A percentile compares a stretch with the other conserved stretches of the same genome.
These are phyloP conservation scores for Suillus variegatus DNA, from an alignment of 768 basidiomycete species.

Conservation along the genomic window DNA sequence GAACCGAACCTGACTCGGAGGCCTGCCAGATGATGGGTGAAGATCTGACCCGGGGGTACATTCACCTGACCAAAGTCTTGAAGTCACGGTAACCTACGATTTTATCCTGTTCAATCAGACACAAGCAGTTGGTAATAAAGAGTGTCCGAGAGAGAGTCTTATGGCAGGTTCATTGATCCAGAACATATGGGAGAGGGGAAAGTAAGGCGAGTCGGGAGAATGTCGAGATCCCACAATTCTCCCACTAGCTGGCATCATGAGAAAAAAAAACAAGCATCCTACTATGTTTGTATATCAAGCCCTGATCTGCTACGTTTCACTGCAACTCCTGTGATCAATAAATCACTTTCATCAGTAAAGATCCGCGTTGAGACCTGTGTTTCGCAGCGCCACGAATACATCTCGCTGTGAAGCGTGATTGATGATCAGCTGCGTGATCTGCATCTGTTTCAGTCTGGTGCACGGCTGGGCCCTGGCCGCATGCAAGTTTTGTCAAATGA, in stretches of 20 bases:
- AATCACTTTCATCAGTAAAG: neutral
- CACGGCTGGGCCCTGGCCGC: neutral
- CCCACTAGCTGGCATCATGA: neutral
- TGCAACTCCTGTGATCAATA: neutral
- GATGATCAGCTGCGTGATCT: neutral
- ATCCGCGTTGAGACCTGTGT: neutral
- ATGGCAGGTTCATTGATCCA: neutral
- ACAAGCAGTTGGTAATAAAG: neutral
- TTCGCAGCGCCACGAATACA: neutral
- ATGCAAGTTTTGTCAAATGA: slow-evolving; percentile 1
- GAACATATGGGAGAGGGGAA: neutral
- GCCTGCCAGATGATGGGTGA: neutral
- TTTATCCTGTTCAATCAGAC: neutral
- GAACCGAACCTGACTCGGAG: neutral
- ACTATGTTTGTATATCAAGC: neutral
- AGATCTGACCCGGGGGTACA: no score
- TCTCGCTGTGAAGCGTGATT: neutral
- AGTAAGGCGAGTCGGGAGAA: neutral
- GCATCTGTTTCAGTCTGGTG: neutral
- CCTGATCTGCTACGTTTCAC: neutral
- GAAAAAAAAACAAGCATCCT: neutral
- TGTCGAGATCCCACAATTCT: neutral
- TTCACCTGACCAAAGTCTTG: neutral
- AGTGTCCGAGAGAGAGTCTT: neutral
- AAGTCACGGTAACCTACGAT: no score